Evolutionary conservation across 1,284 basidiomycete genomes (phyloP).

Genomic region (Irpex sp.): DNA sequence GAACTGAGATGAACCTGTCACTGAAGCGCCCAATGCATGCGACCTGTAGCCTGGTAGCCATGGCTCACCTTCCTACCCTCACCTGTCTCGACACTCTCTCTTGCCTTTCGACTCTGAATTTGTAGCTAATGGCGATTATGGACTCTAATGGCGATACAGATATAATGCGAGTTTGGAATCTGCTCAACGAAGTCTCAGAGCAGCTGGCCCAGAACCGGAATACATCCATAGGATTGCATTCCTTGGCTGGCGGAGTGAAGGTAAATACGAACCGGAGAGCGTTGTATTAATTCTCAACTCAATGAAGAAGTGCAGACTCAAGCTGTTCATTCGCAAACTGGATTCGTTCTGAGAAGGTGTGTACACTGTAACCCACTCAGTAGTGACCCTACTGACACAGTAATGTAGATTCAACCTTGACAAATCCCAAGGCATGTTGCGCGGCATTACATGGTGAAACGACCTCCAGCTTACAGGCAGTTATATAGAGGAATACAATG

Average conservation of each 20-base stretch:
- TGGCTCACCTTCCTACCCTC: background rate
- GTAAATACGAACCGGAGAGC: constrained; percentile 35
- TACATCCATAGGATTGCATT: constrained; percentile 52
- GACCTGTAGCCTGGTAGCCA: background rate
- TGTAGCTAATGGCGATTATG: background rate
- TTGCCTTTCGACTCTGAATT: background rate
- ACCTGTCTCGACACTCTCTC: background rate
- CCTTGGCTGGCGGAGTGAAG: constrained; percentile 77
- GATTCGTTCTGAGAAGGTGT: constrained; percentile 86
- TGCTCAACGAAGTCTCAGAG: constrained; percentile 79
- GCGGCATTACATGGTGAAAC: background rate
- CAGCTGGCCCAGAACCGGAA: constrained; percentile 81
- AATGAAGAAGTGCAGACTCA: constrained; percentile 41
- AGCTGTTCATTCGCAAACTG: constrained; percentile 73
- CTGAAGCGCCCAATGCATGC: background rate
- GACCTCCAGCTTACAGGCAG: background rate
- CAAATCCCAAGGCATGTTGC: constrained; percentile 71
- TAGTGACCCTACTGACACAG: constrained; percentile 1
- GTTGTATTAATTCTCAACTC: constrained; percentile 3
- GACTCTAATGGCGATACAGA: constrained; percentile 28
- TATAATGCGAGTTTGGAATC: constrained; percentile 64
- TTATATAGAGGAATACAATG: constrained; percentile 79
- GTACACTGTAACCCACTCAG: constrained; percentile 15
- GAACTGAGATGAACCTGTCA: background rate
- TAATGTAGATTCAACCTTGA: constrained; percentile 80